Conservation (phyloP, 2,329 filamentous ascomycete species). For the Raffaelea arxii region DNA sequence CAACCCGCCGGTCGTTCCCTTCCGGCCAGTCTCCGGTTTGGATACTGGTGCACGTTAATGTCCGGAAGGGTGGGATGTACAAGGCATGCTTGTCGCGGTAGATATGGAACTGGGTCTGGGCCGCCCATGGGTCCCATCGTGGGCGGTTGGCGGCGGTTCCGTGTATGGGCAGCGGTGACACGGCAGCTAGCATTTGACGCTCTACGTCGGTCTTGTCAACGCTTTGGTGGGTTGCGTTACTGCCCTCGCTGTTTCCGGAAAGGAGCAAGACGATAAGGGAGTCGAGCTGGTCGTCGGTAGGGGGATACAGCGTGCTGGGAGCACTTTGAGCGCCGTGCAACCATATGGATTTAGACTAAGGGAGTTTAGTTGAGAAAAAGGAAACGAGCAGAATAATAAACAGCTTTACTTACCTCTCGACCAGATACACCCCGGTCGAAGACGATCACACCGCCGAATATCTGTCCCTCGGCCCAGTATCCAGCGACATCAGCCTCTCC, state of each 20-base stretch:
- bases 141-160: not conserved
- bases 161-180: not conserved
- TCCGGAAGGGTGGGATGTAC: not conserved
- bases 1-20: no score
- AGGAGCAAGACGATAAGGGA: not conserved
- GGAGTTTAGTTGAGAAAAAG: no score
- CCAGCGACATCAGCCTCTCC: not conserved
- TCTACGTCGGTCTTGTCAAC: no score
- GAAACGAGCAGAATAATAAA: no score
- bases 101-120: not conserved
- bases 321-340: not conserved
- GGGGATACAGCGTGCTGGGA: not conserved
- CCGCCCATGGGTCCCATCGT: not conserved
- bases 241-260: not conserved
- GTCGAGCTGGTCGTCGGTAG: not conserved
- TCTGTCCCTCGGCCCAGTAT: not conserved
- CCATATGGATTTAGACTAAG: not conserved
- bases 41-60: not conserved
- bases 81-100: not conserved
- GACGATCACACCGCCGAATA: not conserved
- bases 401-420: not conserved
- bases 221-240: no score
- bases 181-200: not conserved
- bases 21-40: not conserved
- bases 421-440: not conserved